These are phyloP conservation scores for Sequoiadendron giganteum DNA, from an alignment of 75 land plant genomes.

Conservation along the genomic window DNA sequence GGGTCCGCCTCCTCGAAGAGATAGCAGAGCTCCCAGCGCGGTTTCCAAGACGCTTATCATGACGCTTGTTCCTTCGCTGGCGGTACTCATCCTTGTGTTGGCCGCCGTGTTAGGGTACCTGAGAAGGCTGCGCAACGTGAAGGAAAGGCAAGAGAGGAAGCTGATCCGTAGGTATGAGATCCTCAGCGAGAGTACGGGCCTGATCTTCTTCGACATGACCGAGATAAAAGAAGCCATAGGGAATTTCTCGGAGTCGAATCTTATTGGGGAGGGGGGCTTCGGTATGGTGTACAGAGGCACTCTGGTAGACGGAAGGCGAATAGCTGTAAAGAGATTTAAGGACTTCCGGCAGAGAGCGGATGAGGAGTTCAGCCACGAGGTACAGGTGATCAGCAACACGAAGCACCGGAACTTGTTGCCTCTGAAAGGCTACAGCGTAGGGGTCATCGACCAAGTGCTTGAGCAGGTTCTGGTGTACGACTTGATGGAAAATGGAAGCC, in stretches of 20 bases:
- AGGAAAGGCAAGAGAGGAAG: background rate
- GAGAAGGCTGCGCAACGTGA: background rate
- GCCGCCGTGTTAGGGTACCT: background rate
- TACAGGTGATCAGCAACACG: too few species aligned
- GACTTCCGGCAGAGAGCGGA: too few species aligned
- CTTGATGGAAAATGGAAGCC: slow-evolving; percentile 24
- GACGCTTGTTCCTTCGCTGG: too few species aligned
- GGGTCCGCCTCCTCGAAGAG: too few species aligned
- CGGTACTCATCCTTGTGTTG: background rate
- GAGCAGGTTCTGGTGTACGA: slow-evolving; percentile 26
- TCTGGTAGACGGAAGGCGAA: too few species aligned
- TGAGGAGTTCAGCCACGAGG: too few species aligned
- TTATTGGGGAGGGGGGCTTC: slow-evolving; percentile 49
- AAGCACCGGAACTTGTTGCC: background rate
- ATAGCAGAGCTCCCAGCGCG: background rate
- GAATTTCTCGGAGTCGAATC: slow-evolving; percentile 23
- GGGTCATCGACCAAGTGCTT: background rate
- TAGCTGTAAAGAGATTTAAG: too few species aligned
- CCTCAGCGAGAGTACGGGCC: background rate
- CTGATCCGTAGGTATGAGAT: background rate
- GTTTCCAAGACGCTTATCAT: background rate
- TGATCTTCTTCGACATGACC: slow-evolving; percentile 15
- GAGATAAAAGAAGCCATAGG: slow-evolving; percentile 35
- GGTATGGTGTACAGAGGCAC: slow-evolving; percentile 28
- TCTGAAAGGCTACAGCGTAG: slow-evolving; percentile 22